Evolutionary conservation across 2,329 filamentous ascomycete species (phyloP), one percentile per base, ranked within the genome.

Genomic region (Neonectria hederae): DNA sequence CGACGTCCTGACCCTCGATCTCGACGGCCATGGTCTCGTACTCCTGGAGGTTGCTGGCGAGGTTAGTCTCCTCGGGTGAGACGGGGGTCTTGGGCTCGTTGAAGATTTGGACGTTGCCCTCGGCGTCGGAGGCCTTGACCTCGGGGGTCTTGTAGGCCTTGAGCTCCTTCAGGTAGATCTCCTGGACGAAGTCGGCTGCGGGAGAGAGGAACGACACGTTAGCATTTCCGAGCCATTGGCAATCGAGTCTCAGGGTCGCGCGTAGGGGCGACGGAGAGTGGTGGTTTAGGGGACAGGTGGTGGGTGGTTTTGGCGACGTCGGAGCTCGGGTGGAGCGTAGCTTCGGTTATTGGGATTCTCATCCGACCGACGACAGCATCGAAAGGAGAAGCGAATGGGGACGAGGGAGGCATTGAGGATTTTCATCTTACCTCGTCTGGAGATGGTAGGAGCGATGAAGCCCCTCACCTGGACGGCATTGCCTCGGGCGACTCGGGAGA

Each of bases 21-120:
- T 99, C 96, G 73, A 97, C 94, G 75, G 90, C 88, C 87, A 97
- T 93, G 79, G 84, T 88, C 88, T 98, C 95, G 88, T 99, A 99
- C 79, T 93, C 90, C 85, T 96, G 91, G 80, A 99, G 84, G 81
- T 93, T 95, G 82, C 88, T 91, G 78, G 94, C 93, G 69, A 99
- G 92, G 83, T 97, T 92, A 82, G 90, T 84, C 87, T 98, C 95
- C 83, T 98, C 96, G 79, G 96, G 96, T 38, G 94, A 97, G 78
- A 87, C 83, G 77, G 96, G 95, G 63, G 94, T 82, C 81, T 92
- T 89, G 76, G 96, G 96, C 70, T 90, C 79, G 77, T 79, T 78
- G 86, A 98, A 99, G 80, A 89, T 92, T 81, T 96, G 92, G 75
- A 98, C 96, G 75, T 97, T 92, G 79, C 93, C 94, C 74, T 95